phyloP scores from a whole-genome alignment of 306 rosid species.

The Pyrus pyrifolia region DNA sequence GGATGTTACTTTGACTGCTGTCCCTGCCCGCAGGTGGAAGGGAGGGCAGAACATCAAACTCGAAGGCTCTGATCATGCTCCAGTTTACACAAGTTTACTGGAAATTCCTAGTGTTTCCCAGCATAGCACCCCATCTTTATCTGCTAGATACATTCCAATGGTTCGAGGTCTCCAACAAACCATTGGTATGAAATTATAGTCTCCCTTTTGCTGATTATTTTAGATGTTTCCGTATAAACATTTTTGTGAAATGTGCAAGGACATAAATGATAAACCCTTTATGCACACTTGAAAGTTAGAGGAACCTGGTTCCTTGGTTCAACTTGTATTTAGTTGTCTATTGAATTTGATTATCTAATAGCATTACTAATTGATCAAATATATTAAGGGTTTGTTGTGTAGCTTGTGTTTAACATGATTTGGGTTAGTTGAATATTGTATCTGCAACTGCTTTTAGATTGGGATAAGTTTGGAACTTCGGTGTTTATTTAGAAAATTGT shows the following conservation, averaged over 20 bases:
- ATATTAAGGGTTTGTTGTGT: background rate
- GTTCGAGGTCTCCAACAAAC: conserved; percentile 82
- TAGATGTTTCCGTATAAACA: background rate
- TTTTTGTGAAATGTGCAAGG: background rate
- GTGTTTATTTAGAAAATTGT: background rate
- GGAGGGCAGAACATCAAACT: conserved; percentile 63
- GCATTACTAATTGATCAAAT: background rate
- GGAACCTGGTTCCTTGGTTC: background rate
- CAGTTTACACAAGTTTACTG: conserved; percentile 52
- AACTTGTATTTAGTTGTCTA: background rate
- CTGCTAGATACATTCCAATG: conserved; percentile 81
- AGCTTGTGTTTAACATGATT: background rate
- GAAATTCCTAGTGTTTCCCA: conserved; percentile 55
- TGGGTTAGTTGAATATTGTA: background rate
- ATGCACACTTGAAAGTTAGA: background rate
- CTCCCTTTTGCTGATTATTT: conserved; percentile 13
- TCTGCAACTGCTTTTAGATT: background rate
- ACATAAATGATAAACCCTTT: background rate
- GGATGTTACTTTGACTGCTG: conserved; percentile 13
- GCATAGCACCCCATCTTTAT: conserved; percentile 73
- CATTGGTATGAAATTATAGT: conserved; percentile 43
- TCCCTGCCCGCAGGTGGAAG: conserved; percentile 55
- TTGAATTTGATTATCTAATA: background rate
- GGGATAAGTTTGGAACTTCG: background rate
- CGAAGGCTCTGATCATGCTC: conserved; percentile 98